Evolutionary conservation across 2,329 filamentous ascomycete genomes (phyloP).

Genomic region (Colletotrichum siamense): DNA sequence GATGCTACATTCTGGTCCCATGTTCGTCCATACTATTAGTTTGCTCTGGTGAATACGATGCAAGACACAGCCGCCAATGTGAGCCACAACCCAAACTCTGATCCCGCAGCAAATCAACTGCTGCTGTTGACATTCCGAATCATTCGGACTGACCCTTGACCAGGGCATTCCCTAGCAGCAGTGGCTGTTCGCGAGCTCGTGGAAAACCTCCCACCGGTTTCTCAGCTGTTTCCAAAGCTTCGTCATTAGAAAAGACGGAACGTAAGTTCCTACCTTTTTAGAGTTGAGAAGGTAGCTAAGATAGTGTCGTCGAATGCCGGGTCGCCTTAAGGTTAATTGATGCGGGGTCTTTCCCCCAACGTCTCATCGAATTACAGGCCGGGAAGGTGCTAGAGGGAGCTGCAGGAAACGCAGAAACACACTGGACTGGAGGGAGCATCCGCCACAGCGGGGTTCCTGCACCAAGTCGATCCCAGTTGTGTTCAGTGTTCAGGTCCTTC

Average conservation of each 20-base stretch:
- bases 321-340: slow-evolving; percentile 1
- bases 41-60: not conserved
- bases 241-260: not conserved
- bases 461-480: not conserved
- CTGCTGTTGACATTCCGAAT: not conserved
- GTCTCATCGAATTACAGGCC: not conserved
- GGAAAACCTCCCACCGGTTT: not conserved
- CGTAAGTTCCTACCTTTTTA: not conserved
- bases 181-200: not conserved
- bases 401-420: not conserved
- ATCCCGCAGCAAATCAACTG: not conserved
- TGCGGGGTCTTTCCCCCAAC: not conserved
- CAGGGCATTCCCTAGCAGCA: not conserved
- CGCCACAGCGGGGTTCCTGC: slow-evolving; percentile 19
- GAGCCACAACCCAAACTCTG: not conserved
- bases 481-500: not conserved
- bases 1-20: not conserved
- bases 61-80: not conserved
- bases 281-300: not conserved
- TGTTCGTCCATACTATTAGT: not conserved
- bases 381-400: not conserved
- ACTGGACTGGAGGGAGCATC: not conserved
- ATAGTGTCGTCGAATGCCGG: not conserved
- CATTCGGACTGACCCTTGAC: not conserved
- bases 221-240: not conserved